Base-by-base conservation (phyloP, 495 filamentous ascomycete genomes). In the Talaromyces liani region DNA sequence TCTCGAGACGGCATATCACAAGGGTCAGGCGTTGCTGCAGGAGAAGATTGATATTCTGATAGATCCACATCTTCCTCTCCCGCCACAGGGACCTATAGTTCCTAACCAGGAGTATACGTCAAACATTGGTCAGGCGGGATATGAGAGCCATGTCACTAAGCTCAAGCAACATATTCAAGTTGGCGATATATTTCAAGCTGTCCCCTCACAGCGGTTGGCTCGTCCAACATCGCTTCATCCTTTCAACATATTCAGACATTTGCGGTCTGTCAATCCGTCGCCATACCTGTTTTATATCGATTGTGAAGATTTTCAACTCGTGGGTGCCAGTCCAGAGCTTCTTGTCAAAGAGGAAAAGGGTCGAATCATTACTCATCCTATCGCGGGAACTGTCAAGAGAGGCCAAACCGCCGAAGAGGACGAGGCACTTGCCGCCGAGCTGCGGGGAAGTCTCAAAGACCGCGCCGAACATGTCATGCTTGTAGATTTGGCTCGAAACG, bases 381-480 rank as follows among this genome's bases (percentile, higher is more conserved):
- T 98, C 65, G 94, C 94, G 0, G 94, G 94, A 41, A 98, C 94
- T 0, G 92, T 98, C 63, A 89, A 87, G 74, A 86, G 95, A 62
- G 94, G 93, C 61, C 86, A 84, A 69, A 90, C 87, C 10, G 77
- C 83, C 0, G 88, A 90, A 69, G 90, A 96, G 64, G 94, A 98
- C 73, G 87, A 87, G 57, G 75, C 71, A 14, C 85, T 98, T 14
- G 92, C 95, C 1, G 79, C 87, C 24, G 87, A 91, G 71, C 85
- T 98, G 54, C 83, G 86, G 33, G 80, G 80, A 63, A 92, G 88
- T 61, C 80, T 96, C 20, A 98, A 98, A 72, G 94, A 98, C 77
- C 85, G 94, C 62, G 94, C 94, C 53, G 94, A 98, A 76, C 94
- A 97, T 77, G 94, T 98, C 69, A 98, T 98, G 94, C 82, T 98